phyloP scores from a whole-genome alignment of 305 asterid genomes.

The Solanum hybrid region DNA sequence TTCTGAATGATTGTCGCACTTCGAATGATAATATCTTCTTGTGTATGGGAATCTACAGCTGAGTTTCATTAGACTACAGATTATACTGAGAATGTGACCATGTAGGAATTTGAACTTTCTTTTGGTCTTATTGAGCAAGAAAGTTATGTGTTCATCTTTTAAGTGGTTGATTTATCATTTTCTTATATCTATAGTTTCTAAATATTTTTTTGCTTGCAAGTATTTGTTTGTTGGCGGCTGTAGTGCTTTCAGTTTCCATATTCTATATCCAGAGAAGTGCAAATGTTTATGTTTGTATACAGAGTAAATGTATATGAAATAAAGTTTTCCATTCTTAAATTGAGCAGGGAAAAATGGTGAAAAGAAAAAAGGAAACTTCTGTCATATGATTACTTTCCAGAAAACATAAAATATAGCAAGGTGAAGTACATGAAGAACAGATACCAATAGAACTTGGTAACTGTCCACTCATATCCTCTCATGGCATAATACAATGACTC shows the following conservation, averaged over 20 bases:
- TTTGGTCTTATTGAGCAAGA: neutral
- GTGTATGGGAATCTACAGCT: neutral
- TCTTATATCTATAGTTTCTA: neutral
- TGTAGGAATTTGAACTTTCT: neutral
- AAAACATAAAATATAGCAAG: slow-evolving; percentile 52
- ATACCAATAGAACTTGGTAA: slow-evolving; percentile 49
- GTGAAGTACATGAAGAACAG: slow-evolving; percentile 68
- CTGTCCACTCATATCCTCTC: slow-evolving; percentile 64
- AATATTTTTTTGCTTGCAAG: neutral
- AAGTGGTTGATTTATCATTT: neutral
- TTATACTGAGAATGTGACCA: neutral
- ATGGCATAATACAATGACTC: slow-evolving; percentile 50
- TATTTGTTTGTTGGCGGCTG: neutral
- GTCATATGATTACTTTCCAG: neutral
- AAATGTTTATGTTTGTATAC: neutral
- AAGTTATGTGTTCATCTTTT: neutral
- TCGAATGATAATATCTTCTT: neutral
- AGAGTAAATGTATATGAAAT: neutral
- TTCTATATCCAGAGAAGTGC: neutral
- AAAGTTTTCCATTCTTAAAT: neutral
- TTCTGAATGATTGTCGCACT: neutral
- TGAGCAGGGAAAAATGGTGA: neutral
- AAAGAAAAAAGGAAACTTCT: neutral
- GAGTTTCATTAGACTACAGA: neutral
- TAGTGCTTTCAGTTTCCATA: neutral